Base-by-base conservation (phyloP, 768 basidiomycete genomes). In the Tephrocybe rancida region DNA sequence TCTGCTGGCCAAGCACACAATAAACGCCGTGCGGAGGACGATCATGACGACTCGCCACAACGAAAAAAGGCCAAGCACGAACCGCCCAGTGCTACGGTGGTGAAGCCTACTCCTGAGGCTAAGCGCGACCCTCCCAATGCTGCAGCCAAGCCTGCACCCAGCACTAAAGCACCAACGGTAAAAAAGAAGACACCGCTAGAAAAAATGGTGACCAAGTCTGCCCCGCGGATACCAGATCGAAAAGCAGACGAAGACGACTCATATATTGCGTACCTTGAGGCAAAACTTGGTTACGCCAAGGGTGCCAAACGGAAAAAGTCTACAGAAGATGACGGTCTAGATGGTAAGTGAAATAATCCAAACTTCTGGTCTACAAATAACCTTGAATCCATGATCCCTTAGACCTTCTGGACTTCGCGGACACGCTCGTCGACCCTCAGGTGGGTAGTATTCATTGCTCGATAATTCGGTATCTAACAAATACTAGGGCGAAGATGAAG, bases 231-330 rank as follows among this genome's bases (percentile, higher is more conserved):
- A 59, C 56, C 39, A 18, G 27, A 54, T 38, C 73, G 65, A 27
- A 70, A 72, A 52, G 82, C 91, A 55, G 70, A 76, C 26, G 80
- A 88, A 29, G 95, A 98, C 61, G 94, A 95, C 62, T 79, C 80
- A 0, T 92, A 95, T 64, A 97, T 98, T 39, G 79, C 85, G 0
- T 86, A 89, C 70, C 72, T 97, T 10, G 95, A 98, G 67, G 74
- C 79, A 0, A 88, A 86, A 67, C 79, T 97, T 16, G 86, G 90
- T 3, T 75, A 86, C 61, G 46, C 67, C 30, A 72, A 78, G 52
- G 64, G 72, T 41, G 68, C 74, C 52, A 71, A 74, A 48, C 77
- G 79, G 57, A 78, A 67, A 16, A 75, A 70, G 22, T 73, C 70
- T 0, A 65, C 77, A 29, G 87, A 85, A 34, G 84, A 83, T 1